Evolutionary conservation across 148 eudicot genomes (phyloP).

Genomic region (Nepenthes gracilis): DNA sequence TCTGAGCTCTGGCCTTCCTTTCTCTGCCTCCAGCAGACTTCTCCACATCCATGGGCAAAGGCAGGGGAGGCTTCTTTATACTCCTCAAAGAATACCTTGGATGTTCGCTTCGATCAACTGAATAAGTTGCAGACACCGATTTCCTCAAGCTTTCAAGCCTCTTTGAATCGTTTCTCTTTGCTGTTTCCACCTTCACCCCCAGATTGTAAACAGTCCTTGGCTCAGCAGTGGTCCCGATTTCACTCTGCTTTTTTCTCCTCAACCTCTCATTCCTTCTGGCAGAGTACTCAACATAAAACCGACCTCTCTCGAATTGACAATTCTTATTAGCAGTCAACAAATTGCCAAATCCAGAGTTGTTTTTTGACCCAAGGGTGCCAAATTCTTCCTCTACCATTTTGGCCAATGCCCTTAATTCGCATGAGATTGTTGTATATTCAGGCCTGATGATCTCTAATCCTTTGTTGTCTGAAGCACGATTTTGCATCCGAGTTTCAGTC

Average conservation of each 20-base stretch:
- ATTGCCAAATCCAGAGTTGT: no score
- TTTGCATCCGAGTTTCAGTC: background rate
- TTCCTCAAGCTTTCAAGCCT: conserved; percentile 34
- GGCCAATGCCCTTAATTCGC: background rate
- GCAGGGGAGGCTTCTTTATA: conserved; percentile 69
- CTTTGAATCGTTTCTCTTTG: conserved; percentile 39
- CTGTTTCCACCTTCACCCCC: conserved; percentile 45
- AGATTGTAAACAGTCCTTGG: conserved; percentile 16
- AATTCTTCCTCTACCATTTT: background rate
- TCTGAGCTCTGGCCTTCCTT: conserved; percentile 32
- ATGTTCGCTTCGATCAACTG: conserved; percentile 35
- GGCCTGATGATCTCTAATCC: background rate
- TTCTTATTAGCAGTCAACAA: background rate
- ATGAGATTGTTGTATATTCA: background rate
- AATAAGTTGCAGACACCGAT: conserved; percentile 21
- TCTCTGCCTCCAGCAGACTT: conserved; percentile 15
- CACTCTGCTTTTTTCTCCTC: background rate
- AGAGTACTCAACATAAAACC: background rate
- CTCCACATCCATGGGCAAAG: conserved; percentile 46
- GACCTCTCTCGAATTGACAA: background rate
- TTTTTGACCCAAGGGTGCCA: background rate
- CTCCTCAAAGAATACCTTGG: conserved; percentile 73
- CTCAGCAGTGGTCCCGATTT: background rate
- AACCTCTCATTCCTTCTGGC: conserved; percentile 2
- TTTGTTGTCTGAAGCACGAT: background rate